Evolutionary conservation across 1,284 basidiomycete species (phyloP).

Genomic region (Pulveroboletus sp.): DNA sequence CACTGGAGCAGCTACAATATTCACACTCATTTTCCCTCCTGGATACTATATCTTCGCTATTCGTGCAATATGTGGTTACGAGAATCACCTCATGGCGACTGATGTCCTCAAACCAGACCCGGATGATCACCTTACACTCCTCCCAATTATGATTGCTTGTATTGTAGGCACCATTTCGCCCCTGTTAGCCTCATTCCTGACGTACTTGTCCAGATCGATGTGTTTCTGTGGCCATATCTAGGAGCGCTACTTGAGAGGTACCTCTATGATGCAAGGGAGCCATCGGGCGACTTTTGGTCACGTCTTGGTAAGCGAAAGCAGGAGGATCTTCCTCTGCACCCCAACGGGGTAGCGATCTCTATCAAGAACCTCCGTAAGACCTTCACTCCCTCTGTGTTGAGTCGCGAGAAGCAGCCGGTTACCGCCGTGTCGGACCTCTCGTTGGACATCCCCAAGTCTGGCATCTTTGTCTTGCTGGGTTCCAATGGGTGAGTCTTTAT

Average conservation of each 20-base stretch:
- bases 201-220: slow-evolving; percentile 49
- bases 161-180: slow-evolving; percentile 46
- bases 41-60: slow-evolving; percentile 75
- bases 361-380: slow-evolving; percentile 60
- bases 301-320: slow-evolving; percentile 26
- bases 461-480: slow-evolving; percentile 76
- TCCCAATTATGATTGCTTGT: slow-evolving; percentile 63
- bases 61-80: slow-evolving; percentile 66
- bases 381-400: slow-evolving; percentile 49
- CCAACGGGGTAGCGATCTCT: slow-evolving; percentile 55
- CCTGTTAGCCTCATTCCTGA: background rate
- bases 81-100: slow-evolving; percentile 55
- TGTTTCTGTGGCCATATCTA: slow-evolving; percentile 71
- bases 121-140: slow-evolving; percentile 53
- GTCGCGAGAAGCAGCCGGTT: slow-evolving; percentile 42
- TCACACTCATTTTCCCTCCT: slow-evolving; percentile 73
- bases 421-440: slow-evolving; percentile 66
- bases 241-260: slow-evolving; percentile 59
- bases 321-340: slow-evolving; percentile 31
- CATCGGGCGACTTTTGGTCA: slow-evolving; percentile 35
- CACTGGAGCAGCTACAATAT: slow-evolving; percentile 55
- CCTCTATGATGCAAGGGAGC: slow-evolving; percentile 61
- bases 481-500: slow-evolving; percentile 58
- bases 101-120: slow-evolving; percentile 59
- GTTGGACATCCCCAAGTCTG: slow-evolving; percentile 64